Base-by-base conservation (phyloP, 345 rosid genomes). In the Aquilaria yunnanensis region DNA sequence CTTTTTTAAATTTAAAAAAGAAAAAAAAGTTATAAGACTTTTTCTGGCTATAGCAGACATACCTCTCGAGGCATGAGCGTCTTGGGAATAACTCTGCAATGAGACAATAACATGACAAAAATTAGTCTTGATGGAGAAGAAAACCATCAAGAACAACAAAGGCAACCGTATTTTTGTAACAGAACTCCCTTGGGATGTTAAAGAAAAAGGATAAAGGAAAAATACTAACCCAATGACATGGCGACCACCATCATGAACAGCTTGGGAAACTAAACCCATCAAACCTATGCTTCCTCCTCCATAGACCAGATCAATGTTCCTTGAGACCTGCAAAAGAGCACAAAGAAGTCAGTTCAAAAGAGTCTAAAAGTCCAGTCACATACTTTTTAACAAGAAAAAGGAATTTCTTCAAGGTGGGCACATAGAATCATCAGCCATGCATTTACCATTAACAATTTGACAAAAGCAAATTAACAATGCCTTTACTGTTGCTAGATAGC, bases 31-130 rank as follows among this genome's bases (percentile, higher is more conserved):
- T 75, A 34, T 16, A 61, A 72, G 80, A 51, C 77, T 81, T 77
- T 66, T 72, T 56, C 72, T 59, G 67, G 85, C 47, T 47, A 57
- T 59, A 69, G 67, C 77, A 78, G 79, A 81, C 96, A 83, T 82
- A 95, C 99, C 99, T 95, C 98, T 87, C 94, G 93, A 81, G 97
- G 99, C 99, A 91, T 91, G 90, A 95, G 96, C 81, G 97, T 95
- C 94, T 89, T 91, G 86, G 99, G 99, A 83, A 95, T 95, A 71
- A 95, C 88, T 78, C 99, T 95, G 96, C 80, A 71, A 75, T 72
- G 74, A 77, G 85, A 81, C 90, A 87, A 73, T 67, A 88, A 85
- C 76, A 78, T 78, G 92, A 86, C 91, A 81, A 83, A 79, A 78
- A 54, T 66, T 56, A 74, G 71, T 66, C 56, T 13, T 53, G 72